Base-by-base conservation (phyloP, 768 basidiomycete genomes). In the Tricholoma bakamatsutake region DNA sequence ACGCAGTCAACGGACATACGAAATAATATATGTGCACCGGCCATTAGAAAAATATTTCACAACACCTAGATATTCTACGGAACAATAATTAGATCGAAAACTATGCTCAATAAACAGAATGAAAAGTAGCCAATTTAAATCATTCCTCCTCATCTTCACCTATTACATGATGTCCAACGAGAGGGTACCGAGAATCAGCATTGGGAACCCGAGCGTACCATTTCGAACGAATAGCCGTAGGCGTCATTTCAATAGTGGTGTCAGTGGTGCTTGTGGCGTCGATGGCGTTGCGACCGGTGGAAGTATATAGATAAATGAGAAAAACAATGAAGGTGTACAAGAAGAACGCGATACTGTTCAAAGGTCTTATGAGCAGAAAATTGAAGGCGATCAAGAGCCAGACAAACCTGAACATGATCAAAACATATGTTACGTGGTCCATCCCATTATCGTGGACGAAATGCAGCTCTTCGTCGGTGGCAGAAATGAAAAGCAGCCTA, bases 341-440 rank as follows among this genome's bases (percentile, higher is more conserved):
- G 37, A 90, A 57, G 76, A 95, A 94, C 0, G 90, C 83, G 46
- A 87, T 75, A 63, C 87, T 88, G 57, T 7, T 42, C 34, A 57
- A 9, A 52, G 34, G 33, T 56, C 2, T 53, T n/a, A 17, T 45
- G 24, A 30, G 43, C 18, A 51, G 46, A 10, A 31, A 33, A 13
- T 30, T 12, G 53, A 56, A 48, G 33, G 61, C 13, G 33, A 49
- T 53, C 40, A 37, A 27, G 24, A 15, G 18, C 17, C 33, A 52
- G 40, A 55, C 78, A 28, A 37, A 87, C 89, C 87, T 87, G 73
- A 85, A 87, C 78, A 93, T 86, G 65, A 90, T 87, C 15, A 94
- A 77, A 35, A 88, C 77, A 63, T 95, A 96, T 0, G 93, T 93
- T 56, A 94, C 93, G 63, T 93, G 91, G 67, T 96, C 94, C 84